Base-by-base conservation (phyloP, 2,329 filamentous ascomycete species). In the Dothideomycetes sp. region DNA sequence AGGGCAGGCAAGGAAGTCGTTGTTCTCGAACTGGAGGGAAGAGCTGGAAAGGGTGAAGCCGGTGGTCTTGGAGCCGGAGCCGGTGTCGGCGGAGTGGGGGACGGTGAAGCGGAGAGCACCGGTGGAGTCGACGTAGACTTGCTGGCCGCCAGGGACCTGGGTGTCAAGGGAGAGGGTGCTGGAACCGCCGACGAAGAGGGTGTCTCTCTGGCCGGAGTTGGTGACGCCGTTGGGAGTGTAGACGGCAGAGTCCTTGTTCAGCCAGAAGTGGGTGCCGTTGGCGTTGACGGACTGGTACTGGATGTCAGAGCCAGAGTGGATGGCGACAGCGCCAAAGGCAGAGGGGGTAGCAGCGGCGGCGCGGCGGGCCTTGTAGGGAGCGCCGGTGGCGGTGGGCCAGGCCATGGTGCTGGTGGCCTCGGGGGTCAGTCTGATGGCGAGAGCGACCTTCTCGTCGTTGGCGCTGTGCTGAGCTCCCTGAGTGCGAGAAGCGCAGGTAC, bases 241-340 rank as follows among this genome's bases (percentile, higher is more conserved):
- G 33, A 19, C 30, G 4, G 36, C 1, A 8, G 37, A 19, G 38
- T 42, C 35, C 31, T 35, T 40, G 14, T 17, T 12, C 31, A 45
- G 40, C 22, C 22, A 45, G 32, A 45, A 38, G n/a, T 38, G 10
- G n/a, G 17, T 11, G 8, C 19, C 37, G 12, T 34, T 33, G 35
- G 42, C 42, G 43, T 42, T 49, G 39, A 52, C 36, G 18, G 44
- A 35, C 10, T 40, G 33, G 40, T 46, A 45, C n/a, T 49, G 47
- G 17, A 50, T 34, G n/a, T 33, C 22, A 17, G 41, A 43, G 36
- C 44, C 48, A 17, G 48, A 46, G 36, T 19, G 37, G 34, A 49
- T 47, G 40, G 47, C 42, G 22, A 48, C 31, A 33, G 46, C 45
- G 37, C 38, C 37, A 38, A 52, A 50, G 17, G 45, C 38, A 32